These are phyloP conservation scores for Cystobasidiopsis lactophilus DNA, from an alignment of 768 basidiomycete genomes.

Conservation along the genomic window DNA sequence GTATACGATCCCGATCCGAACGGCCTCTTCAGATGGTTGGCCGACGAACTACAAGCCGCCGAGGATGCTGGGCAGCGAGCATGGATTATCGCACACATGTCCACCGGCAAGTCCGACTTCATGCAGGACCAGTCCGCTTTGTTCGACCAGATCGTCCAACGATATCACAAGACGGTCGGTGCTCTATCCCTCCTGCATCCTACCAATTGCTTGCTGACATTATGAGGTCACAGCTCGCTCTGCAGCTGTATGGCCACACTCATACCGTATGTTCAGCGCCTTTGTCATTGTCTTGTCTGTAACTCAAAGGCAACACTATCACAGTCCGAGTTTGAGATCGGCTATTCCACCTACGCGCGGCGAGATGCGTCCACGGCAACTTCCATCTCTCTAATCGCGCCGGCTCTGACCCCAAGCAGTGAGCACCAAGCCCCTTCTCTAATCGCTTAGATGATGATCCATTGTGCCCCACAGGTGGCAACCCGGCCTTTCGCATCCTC, in stretches of 20 bases:
- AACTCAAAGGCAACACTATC: too few species aligned
- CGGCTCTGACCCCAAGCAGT: slow-evolving; percentile 40
- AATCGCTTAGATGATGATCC: slow-evolving; percentile 9
- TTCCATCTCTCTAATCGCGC: slow-evolving; percentile 33
- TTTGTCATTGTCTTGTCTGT: background rate
- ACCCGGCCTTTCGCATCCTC: slow-evolving; percentile 40
- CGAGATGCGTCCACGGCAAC: slow-evolving; percentile 31
- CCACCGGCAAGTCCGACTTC: slow-evolving; percentile 14
- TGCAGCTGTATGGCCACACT: slow-evolving; percentile 42
- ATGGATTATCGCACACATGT: slow-evolving; percentile 32
- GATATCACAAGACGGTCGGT: slow-evolving; percentile 33
- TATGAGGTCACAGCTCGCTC: slow-evolving; percentile 27
- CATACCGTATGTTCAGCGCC: slow-evolving; percentile 27
- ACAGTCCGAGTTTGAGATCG: slow-evolving; percentile 40
- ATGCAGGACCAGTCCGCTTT: slow-evolving; percentile 34
- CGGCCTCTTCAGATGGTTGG: slow-evolving; percentile 36
- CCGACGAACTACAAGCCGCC: slow-evolving; percentile 36
- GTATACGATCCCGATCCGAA: slow-evolving; percentile 35
- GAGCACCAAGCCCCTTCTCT: slow-evolving; percentile 10
- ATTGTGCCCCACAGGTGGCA: slow-evolving; percentile 9
- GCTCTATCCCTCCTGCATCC: too few species aligned
- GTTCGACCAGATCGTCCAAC: slow-evolving; percentile 39
- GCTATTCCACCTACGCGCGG: slow-evolving; percentile 35
- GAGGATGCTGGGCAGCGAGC: slow-evolving; percentile 39
- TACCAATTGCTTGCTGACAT: background rate